Conservation (phyloP, 257 asterid species). For the Solanum virginianum region DNA sequence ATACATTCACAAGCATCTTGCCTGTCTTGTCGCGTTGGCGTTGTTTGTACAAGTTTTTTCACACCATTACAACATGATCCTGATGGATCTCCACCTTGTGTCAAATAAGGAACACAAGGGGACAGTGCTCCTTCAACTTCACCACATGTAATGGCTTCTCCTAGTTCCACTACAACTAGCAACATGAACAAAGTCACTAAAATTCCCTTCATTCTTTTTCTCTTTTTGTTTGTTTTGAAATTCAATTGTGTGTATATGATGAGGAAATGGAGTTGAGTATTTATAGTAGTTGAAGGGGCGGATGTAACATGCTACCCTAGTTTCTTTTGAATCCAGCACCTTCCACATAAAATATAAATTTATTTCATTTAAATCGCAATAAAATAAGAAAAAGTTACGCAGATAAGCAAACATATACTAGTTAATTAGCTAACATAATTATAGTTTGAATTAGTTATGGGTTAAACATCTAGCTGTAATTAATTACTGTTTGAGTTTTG, state of each 20-base stretch:
- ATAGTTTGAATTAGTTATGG: no score
- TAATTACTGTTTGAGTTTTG: no score
- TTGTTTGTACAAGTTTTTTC: not conserved
- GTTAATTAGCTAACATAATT: no score
- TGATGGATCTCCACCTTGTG: constrained; percentile 23
- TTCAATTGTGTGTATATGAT: not conserved
- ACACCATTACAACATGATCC: constrained; percentile 34
- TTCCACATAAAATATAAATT: no score
- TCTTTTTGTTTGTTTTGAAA: not conserved
- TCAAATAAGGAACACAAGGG: constrained; percentile 36
- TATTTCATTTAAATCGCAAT: not conserved
- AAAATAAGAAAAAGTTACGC: no score
- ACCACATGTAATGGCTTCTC: constrained; percentile 26
- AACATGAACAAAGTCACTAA: constrained; percentile 5
- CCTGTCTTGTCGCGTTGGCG: constrained; percentile 26
- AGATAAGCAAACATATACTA: no score
- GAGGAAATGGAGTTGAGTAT: not conserved
- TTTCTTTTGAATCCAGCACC: no score
- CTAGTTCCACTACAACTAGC: constrained; percentile 13
- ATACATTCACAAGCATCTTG: constrained; percentile 41
- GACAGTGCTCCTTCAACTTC: constrained; percentile 17
- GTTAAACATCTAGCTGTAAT: no score
- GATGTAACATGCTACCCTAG: no score
- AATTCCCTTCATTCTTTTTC: constrained; percentile 23
- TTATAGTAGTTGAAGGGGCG: not conserved